A percentile compares a stretch with the other conserved stretches of the same genome.
Evolutionary conservation across 352 stramenopile species (phyloP).

Genomic region (Pythium rhizo-oryzae): DNA sequence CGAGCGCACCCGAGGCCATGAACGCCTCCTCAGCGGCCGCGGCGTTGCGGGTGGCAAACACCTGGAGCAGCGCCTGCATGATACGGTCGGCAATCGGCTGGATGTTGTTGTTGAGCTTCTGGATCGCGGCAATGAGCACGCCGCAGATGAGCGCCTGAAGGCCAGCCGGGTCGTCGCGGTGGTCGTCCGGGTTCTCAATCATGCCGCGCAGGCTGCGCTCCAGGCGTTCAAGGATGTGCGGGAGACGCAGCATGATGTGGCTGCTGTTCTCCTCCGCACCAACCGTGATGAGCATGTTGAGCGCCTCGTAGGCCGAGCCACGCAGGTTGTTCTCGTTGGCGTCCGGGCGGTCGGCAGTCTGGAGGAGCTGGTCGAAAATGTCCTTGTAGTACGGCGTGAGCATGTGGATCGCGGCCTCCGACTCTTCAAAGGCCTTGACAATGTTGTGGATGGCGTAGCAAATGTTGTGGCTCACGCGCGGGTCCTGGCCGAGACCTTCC

Average conservation of each 20-base stretch:
- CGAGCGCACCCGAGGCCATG: slow-evolving; percentile 92
- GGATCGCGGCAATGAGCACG: slow-evolving; percentile 92
- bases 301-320: slow-evolving; percentile 92
- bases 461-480: slow-evolving; percentile 94
- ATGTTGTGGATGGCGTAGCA: slow-evolving; percentile 98
- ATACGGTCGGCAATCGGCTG: slow-evolving; percentile 90
- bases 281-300: slow-evolving; percentile 94
- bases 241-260: slow-evolving; percentile 81
- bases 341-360: slow-evolving; percentile 90
- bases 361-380: slow-evolving; percentile 93
- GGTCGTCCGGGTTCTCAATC: slow-evolving; percentile 73
- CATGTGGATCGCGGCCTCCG: slow-evolving; percentile 76
- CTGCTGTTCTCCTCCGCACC: slow-evolving; percentile 75
- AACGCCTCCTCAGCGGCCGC: slow-evolving; percentile 96
- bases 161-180: slow-evolving; percentile 73
- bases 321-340: slow-evolving; percentile 91
- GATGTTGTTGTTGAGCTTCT: slow-evolving; percentile 92
- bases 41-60: slow-evolving; percentile 94
- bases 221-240: slow-evolving; percentile 77
- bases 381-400: slow-evolving; percentile 91
- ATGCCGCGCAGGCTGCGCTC: slow-evolving; percentile 68
- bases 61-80: slow-evolving; percentile 95
- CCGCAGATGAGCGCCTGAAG: slow-evolving; percentile 89
- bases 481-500: slow-evolving; percentile 79
- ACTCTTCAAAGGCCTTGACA: slow-evolving; percentile 92